phyloP scores from a whole-genome alignment of 805 yeast genomes.

The Saccharomyces mikatae region DNA sequence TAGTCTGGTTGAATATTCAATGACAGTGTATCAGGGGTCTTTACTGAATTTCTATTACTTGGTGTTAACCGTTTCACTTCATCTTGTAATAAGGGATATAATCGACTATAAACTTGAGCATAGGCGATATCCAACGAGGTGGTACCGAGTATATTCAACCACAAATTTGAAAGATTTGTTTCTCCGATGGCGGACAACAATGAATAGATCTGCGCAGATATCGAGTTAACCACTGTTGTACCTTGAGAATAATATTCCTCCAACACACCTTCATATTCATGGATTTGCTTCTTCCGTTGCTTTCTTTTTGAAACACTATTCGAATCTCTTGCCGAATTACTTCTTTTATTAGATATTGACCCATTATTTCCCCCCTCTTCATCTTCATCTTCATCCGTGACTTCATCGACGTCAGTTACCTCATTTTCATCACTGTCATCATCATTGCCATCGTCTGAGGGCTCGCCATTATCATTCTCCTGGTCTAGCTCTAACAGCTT shows the following conservation, averaged over 20 bases:
- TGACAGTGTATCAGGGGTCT: constrained; percentile 36
- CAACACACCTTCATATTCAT: constrained; percentile 44
- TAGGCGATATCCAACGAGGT: constrained; percentile 67
- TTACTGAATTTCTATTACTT: constrained; percentile 24
- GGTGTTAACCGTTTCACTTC: constrained; percentile 70
- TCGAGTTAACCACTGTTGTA: constrained; percentile 63
- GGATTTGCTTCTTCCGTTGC: constrained; percentile 37
- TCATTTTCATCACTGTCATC: constrained; percentile 31
- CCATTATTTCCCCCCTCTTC: constrained; percentile 23
- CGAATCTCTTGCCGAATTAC: constrained; percentile 16
- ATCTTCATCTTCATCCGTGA: constrained; percentile 21
- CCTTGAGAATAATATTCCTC: constrained; percentile 82
- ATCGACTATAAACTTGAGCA: constrained; percentile 63
- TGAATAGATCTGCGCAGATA: constrained; percentile 73
- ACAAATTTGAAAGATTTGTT: constrained; percentile 54
- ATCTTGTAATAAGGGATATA: constrained; percentile 68
- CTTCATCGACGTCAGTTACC: constrained; percentile 24
- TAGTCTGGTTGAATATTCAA: constrained; percentile 75
- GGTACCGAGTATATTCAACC: constrained; percentile 87
- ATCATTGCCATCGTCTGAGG: constrained; percentile 30
- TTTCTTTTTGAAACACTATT: constrained; percentile 13
- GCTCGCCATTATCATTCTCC: constrained; percentile 34
- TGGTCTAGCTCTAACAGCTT: constrained; percentile 37
- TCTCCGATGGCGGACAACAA: constrained; percentile 77
- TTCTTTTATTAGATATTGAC: constrained; percentile 15